These are phyloP conservation scores for Euclidium syriacum DNA, from an alignment of 345 rosid genomes.

Conservation along the genomic window DNA sequence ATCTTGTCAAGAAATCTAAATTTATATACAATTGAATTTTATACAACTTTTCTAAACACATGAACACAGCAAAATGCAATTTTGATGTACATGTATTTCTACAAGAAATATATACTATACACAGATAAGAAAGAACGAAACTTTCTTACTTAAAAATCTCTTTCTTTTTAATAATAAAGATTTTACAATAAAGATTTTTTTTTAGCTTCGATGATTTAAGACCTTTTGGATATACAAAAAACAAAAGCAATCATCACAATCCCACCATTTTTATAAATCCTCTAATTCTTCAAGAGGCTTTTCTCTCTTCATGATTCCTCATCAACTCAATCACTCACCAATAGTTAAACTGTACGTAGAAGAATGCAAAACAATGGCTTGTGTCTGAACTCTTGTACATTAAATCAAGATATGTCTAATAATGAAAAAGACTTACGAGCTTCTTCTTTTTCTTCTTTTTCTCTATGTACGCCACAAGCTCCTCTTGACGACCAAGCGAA, in stretches of 20 bases:
- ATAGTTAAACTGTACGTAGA: conserved; percentile 21
- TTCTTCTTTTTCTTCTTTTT: conserved; percentile 88
- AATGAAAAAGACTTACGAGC: conserved; percentile 33
- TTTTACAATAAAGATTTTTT: conserved; percentile 17
- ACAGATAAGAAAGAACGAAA: conserved; percentile 22
- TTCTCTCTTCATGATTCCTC: background rate
- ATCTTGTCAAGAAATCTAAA: no score
- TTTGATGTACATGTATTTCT: no score
- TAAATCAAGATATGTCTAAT: background rate
- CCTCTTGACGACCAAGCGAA: conserved; percentile 60
- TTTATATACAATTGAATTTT: no score
- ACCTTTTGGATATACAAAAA: background rate
- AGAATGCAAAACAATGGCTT: conserved; percentile 7
- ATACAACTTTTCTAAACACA: no score
- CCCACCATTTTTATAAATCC: conserved; percentile 3
- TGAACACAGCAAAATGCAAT: no score
- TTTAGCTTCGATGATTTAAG: conserved; percentile 7
- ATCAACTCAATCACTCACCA: no score
- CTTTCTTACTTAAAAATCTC: background rate
- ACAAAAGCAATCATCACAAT: conserved; percentile 15
- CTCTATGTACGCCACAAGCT: conserved; percentile 67
- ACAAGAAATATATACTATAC: no score
- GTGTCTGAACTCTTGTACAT: background rate
- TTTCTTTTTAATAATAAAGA: conserved; percentile 18
- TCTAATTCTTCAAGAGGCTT: conserved; percentile 16